Conservation (phyloP, 148 eudicot species). For the Polygonum aviculare region DNA sequence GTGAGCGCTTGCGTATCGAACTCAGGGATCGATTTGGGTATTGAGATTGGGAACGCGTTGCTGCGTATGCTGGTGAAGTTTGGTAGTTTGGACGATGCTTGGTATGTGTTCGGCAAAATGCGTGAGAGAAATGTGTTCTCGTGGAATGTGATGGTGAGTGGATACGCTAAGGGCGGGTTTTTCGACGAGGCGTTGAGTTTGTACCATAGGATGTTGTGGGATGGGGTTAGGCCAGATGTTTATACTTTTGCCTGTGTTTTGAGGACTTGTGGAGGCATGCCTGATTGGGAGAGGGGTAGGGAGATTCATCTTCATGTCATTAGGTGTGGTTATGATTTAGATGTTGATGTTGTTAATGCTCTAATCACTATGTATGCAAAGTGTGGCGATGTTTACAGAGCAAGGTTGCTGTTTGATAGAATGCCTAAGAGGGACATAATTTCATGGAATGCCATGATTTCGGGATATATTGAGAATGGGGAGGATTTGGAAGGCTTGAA, state of each 20-base stretch:
- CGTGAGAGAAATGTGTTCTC: conserved; percentile 71
- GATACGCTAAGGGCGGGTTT: conserved; percentile 70
- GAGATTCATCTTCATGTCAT: conserved; percentile 82
- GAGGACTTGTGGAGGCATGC: conserved; percentile 77
- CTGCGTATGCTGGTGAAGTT: conserved; percentile 82
- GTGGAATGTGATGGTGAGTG: conserved; percentile 90
- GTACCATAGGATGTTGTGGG: conserved; percentile 89
- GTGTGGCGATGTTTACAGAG: conserved; percentile 52
- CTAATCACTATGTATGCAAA: conserved; percentile 86
- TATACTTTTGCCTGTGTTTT: conserved; percentile 85
- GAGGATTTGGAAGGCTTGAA: conserved; percentile 46
- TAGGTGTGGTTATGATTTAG: conserved; percentile 52
- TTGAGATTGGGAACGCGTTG: conserved; percentile 64
- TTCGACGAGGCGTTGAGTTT: conserved; percentile 73
- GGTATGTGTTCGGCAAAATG: conserved; percentile 94
- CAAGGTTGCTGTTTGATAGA: conserved; percentile 56
- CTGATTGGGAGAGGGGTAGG: conserved; percentile 52
- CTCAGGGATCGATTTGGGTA: conserved; percentile 20
- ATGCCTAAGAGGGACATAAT: conserved; percentile 67
- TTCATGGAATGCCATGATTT: conserved; percentile 89
- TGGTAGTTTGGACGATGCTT: conserved; percentile 63
- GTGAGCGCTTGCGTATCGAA: conserved; percentile 25
- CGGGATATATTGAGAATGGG: conserved; percentile 75
- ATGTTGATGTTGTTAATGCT: conserved; percentile 69
- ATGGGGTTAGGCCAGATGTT: conserved; percentile 67